phyloP scores from a whole-genome alignment of 176 grass and related monocot genomes.

The Stipa capillata region DNA sequence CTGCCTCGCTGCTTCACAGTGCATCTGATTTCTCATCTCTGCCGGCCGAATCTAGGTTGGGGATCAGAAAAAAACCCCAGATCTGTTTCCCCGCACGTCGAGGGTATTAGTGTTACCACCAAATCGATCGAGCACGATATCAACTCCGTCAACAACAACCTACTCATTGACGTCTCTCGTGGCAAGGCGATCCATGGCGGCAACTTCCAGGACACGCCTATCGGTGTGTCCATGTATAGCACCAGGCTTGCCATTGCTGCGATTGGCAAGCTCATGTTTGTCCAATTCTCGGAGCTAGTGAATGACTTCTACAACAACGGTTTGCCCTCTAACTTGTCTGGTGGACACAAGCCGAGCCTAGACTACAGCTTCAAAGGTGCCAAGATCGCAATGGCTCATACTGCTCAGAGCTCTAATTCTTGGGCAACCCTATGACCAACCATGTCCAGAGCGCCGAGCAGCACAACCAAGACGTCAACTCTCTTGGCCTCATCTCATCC shows the following conservation, averaged over 20 bases:
- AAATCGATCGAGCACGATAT: constrained; percentile 63
- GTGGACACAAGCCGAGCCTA: constrained; percentile 68
- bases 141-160: constrained; percentile 76
- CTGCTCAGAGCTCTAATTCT: constrained; percentile 81
- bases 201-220: constrained; percentile 82
- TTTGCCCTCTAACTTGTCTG: constrained; percentile 65
- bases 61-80: no score
- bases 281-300: no score
- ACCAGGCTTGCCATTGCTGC: constrained; percentile 63
- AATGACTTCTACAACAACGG: constrained; percentile 90
- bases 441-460: no score
- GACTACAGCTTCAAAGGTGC: constrained; percentile 78
- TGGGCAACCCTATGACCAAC: no score
- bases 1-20: no score
- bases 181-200: no score
- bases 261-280: constrained; percentile 87
- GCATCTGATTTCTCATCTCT: no score
- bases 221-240: constrained; percentile 90
- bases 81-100: constrained; percentile 63
- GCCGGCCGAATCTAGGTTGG: no score
- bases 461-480: no score
- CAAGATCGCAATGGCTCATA: constrained; percentile 85
- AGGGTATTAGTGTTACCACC: constrained; percentile 62
- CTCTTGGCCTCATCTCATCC: no score
- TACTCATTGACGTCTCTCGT: no score